A percentile compares a stretch with the other conserved stretches of the same genome.
phyloP scores from a whole-genome alignment of 1,139 yeast genomes.

The Geotrichum phurueaensis region DNA sequence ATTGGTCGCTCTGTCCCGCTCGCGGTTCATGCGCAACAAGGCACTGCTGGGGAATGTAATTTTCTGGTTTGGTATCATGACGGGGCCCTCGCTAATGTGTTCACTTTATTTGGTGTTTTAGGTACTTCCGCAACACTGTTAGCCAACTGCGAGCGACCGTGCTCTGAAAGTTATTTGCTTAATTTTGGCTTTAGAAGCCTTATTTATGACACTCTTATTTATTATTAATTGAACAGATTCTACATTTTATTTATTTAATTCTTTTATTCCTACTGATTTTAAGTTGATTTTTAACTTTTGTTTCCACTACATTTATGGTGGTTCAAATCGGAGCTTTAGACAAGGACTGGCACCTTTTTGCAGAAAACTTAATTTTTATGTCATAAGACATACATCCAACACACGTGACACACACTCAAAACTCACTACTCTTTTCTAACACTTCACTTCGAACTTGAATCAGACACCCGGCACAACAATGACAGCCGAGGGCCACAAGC shows the following conservation, averaged over 20 bases:
- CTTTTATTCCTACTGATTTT: no score
- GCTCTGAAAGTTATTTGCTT: neutral
- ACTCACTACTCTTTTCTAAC: neutral
- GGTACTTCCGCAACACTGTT: neutral
- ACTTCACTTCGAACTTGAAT: neutral
- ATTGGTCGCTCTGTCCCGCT: slow-evolving; percentile 35
- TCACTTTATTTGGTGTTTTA: slow-evolving; percentile 74
- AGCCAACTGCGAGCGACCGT: neutral
- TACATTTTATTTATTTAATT: no score
- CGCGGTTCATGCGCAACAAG: slow-evolving; percentile 45
- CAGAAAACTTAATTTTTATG: neutral
- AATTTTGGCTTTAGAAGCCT: neutral
- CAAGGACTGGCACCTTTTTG: no score
- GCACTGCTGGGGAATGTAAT: slow-evolving; percentile 68
- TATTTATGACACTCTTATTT: neutral
- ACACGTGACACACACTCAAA: no score
- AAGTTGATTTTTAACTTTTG: no score
- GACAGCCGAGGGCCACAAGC: no score
- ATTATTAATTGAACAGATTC: neutral
- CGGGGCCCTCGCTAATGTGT: slow-evolving; percentile 87
- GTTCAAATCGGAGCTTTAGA: no score
- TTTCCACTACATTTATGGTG: no score
- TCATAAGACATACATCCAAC: neutral
- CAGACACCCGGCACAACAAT: no score
- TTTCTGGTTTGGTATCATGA: slow-evolving; percentile 88